These are phyloP conservation scores for Stephanodiscus minutulus DNA, from an alignment of 108 stramenopile genomes.

Conservation along the genomic window DNA sequence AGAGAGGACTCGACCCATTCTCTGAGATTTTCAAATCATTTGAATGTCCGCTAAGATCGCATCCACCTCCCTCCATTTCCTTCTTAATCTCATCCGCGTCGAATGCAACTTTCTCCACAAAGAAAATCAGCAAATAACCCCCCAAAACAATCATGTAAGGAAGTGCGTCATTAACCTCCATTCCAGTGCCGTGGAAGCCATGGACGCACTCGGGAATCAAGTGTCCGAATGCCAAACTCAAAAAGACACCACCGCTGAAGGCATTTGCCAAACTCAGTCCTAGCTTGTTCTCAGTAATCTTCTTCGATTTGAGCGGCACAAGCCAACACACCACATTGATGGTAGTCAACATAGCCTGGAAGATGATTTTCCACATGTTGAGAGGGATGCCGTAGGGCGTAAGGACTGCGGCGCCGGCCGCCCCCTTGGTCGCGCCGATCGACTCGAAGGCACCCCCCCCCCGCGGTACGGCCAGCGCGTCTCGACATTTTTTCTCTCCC, in stretches of 20 bases:
- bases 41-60: slow-evolving; percentile 29
- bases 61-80: slow-evolving; percentile 69
- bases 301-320: slow-evolving; percentile 78
- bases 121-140: slow-evolving; percentile 94
- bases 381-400: slow-evolving; percentile 74
- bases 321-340: slow-evolving; percentile 93
- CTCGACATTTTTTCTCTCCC: slow-evolving; percentile 16
- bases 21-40: slow-evolving; percentile 22
- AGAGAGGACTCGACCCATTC: slow-evolving; percentile 21
- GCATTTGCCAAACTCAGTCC: slow-evolving; percentile 90
- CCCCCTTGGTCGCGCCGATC: slow-evolving; percentile 14
- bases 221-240: slow-evolving; percentile 95
- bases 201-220: slow-evolving; percentile 94
- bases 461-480: slow-evolving; percentile 21
- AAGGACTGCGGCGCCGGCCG: slow-evolving; percentile 8
- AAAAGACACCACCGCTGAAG: slow-evolving; percentile 96
- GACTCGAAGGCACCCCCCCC: slow-evolving; percentile 36
- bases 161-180: slow-evolving; percentile 70
- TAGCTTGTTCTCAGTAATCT: slow-evolving; percentile 80
- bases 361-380: slow-evolving; percentile 88
- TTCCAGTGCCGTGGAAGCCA: slow-evolving; percentile 64
- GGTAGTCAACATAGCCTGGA: slow-evolving; percentile 81
- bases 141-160: slow-evolving; percentile 82
- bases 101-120: slow-evolving; percentile 97
- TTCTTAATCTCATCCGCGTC: slow-evolving; percentile 89